phyloP scores from a whole-genome alignment of 2,329 filamentous ascomycete genomes.

The Ceratocystis cubensis region DNA sequence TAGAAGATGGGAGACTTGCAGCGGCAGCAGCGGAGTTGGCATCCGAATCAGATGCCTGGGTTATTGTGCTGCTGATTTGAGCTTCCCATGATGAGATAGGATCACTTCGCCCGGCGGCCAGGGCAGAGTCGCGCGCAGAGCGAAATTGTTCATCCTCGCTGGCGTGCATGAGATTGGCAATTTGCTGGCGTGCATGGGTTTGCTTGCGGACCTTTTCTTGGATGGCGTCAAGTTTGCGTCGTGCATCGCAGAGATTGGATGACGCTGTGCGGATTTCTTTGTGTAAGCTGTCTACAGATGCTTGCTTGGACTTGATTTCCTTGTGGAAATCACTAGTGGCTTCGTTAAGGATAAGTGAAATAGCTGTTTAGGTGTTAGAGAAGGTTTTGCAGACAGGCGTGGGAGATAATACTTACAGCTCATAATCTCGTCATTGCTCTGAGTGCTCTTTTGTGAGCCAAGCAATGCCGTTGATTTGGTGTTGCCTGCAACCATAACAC shows the following conservation, averaged over 20 bases:
- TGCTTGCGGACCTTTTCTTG: conserved; percentile 52
- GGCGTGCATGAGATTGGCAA: conserved; percentile 64
- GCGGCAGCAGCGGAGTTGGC: conserved; percentile 31
- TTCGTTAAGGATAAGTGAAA: conserved; percentile 68
- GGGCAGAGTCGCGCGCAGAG: conserved; percentile 28
- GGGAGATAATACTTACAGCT: conserved; percentile 46
- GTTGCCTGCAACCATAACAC: conserved; percentile 17
- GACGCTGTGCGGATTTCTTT: conserved; percentile 69
- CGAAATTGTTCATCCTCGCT: conserved; percentile 54
- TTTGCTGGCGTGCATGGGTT: conserved; percentile 56
- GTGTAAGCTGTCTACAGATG: conserved; percentile 70
- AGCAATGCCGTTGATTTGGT: conserved; percentile 30
- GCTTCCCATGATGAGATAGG: conserved; percentile 41
- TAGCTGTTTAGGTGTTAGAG: conserved; percentile 43
- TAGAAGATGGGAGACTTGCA: conserved; percentile 25
- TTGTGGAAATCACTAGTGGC: conserved; percentile 67
- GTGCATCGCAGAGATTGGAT: conserved; percentile 62
- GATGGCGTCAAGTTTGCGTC: conserved; percentile 58
- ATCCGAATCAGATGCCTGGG: conserved; percentile 29
- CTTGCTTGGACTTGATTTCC: conserved; percentile 73
- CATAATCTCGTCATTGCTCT: conserved; percentile 69
- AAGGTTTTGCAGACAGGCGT: not conserved
- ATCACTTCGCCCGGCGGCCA: conserved; percentile 30
- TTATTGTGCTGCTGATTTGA: conserved; percentile 38
- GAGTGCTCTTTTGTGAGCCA: conserved; percentile 41